Conservation (phyloP, 345 rosid species). For the Heritiera fomes region DNA sequence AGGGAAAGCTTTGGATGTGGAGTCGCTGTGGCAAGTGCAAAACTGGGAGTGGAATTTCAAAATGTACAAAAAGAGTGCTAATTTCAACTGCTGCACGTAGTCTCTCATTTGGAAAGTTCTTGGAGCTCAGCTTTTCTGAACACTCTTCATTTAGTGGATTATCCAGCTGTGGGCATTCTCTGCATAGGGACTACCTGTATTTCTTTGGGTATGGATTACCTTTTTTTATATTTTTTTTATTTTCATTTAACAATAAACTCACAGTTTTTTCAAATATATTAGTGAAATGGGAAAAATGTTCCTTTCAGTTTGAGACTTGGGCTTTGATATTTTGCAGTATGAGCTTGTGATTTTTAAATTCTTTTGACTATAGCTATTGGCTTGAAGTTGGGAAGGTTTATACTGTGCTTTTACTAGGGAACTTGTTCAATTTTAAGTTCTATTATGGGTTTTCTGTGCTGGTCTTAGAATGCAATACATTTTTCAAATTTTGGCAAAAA, state of each 20-base stretch:
- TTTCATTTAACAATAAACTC: constrained; percentile 9
- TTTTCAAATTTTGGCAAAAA: background rate
- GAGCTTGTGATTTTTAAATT: background rate
- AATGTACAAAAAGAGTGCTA: constrained; percentile 77
- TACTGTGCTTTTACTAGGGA: background rate
- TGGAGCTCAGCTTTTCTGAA: constrained; percentile 83
- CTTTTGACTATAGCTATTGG: background rate
- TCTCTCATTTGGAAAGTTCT: constrained; percentile 92
- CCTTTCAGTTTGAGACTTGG: background rate
- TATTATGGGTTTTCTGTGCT: background rate
- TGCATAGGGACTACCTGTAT: constrained; percentile 70
- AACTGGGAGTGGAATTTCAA: constrained; percentile 44
- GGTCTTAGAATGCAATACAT: background rate
- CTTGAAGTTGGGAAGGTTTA: background rate
- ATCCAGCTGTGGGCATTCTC: constrained; percentile 87
- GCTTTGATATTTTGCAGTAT: background rate
- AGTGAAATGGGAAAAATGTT: background rate
- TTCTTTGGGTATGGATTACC: constrained; percentile 80
- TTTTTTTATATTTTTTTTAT: background rate
- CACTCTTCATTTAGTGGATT: constrained; percentile 41
- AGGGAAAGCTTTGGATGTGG: constrained; percentile 99
- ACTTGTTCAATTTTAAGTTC: constrained; percentile 4
- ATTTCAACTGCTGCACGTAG: constrained; percentile 71
- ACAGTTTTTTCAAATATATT: background rate
- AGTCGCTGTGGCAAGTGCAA: constrained; percentile 82